phyloP scores from a whole-genome alignment of 768 basidiomycete genomes.

The Psilocybe cyanescens region DNA sequence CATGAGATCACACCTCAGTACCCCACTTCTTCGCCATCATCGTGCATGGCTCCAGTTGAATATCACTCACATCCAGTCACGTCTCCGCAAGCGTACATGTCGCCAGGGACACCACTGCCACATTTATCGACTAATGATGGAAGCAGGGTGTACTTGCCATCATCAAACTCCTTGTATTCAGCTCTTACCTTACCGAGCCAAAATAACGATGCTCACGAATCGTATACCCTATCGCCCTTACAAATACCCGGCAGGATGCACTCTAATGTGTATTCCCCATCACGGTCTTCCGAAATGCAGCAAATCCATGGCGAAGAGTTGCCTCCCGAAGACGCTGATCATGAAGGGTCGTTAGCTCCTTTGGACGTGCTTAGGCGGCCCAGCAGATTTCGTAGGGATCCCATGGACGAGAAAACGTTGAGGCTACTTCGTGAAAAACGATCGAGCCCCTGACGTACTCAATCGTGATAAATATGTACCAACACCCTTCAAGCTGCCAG shows the following conservation, averaged over 20 bases:
- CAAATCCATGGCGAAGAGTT: constrained; percentile 17
- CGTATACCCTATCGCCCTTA: constrained; percentile 17
- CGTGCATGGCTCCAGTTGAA: constrained; percentile 3
- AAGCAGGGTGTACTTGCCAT: constrained; percentile 6
- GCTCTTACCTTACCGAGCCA: constrained; percentile 6
- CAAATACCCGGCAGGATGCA: constrained; percentile 20
- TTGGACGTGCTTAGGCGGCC: constrained; percentile 55
- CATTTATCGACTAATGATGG: constrained; percentile 5
- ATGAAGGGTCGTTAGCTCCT: constrained; percentile 55
- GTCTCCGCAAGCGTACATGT: not conserved
- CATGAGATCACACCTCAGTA: not conserved
- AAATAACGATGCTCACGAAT: constrained; percentile 3
- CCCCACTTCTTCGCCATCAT: constrained; percentile 4
- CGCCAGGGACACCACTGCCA: not conserved
- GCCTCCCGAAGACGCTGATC: constrained; percentile 5
- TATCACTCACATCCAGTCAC: not conserved
- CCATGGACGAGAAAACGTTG: constrained; percentile 64
- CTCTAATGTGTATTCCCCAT: constrained; percentile 8
- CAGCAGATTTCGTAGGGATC: constrained; percentile 63
- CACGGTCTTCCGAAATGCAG: constrained; percentile 2
- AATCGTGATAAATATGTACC: not conserved
- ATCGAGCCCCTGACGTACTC: constrained; percentile 18
- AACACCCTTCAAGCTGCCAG: not conserved
- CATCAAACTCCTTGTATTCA: constrained; percentile 8
- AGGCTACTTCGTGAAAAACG: constrained; percentile 40